Base-by-base conservation (phyloP, 371 early-diverging fungal genomes). In the Encephalitozoon hellem region DNA sequence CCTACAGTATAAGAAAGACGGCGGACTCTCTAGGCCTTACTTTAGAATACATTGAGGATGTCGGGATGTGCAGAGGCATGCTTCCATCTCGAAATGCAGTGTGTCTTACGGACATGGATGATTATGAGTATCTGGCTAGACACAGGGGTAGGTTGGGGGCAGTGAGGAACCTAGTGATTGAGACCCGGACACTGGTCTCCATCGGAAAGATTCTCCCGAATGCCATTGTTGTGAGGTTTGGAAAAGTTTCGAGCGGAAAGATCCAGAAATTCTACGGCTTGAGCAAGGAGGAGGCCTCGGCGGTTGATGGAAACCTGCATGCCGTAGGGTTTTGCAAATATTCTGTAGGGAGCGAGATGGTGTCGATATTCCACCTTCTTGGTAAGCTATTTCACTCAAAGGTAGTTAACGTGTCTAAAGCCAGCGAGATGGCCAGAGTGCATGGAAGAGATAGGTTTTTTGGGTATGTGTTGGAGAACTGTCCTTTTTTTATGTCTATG, bases 101-200 rank as follows among this genome's bases (percentile, higher is more conserved):
- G 6, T 55, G 45, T 63, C 45, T 72, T 4, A 72, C 59, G 15
- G 72, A 72, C 23, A 6, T 72, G 18, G 72, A 72, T 45, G 42
- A 32, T 32, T 23, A 47, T 9, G 59, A 72, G 6, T 43, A 72
- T n/a, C 26, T 72, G 34, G 41, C 45, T 12, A 59, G n/a, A 30
- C 23, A 59, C 32, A 72, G 45, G 47, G 30, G 38, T 25, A 72
- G 63, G 32, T 42, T 72, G 32, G 11, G 3, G 25, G 25, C n/a
- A n/a, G 63, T 72, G 59, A 59, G n/a, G 9, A 54, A 59, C 32
- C 21, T 72, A 18, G 59, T 72, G 12, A 72, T 72, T 28, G 72
- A 72, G 26, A 72, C 72, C 11, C 11, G 72, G n/a, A 41, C 34
- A 21, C 45, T 72, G 32, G 47, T 30, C 6, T 63, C 45, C 38